Evolutionary conservation across 805 yeast genomes (phyloP).

Genomic region (Candida lessepsii): DNA sequence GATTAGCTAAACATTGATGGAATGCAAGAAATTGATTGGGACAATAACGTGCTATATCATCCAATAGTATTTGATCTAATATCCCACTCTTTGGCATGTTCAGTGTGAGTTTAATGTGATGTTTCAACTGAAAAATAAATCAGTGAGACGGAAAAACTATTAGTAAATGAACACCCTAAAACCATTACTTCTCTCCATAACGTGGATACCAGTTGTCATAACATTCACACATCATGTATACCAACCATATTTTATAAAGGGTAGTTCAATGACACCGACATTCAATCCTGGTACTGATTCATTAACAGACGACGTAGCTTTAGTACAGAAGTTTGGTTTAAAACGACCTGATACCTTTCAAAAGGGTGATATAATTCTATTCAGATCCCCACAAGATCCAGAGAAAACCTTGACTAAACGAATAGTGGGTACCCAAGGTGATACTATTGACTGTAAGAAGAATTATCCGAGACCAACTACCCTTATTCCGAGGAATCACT

Average conservation of each 20-base stretch:
- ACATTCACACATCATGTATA: conserved; percentile 68
- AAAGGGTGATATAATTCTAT: conserved; percentile 70
- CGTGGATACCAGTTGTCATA: conserved; percentile 80
- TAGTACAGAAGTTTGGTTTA: conserved; percentile 64
- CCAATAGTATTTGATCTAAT: conserved; percentile 71
- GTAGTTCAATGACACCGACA: conserved; percentile 86
- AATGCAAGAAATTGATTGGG: conserved; percentile 71
- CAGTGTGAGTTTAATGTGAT: no score
- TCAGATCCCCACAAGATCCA: conserved; percentile 82
- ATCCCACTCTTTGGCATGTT: conserved; percentile 17
- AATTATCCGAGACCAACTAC: conserved; percentile 67
- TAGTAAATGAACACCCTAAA: conserved; percentile 15
- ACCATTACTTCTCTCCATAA: conserved; percentile 29
- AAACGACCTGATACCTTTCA: conserved; percentile 46
- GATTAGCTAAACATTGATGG: conserved; percentile 67
- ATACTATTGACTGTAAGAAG: conserved; percentile 56
- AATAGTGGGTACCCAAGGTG: conserved; percentile 74
- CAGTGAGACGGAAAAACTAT: background rate
- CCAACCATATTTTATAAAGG: conserved; percentile 72
- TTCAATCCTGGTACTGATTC: conserved; percentile 64
- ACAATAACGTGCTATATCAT: conserved; percentile 74
- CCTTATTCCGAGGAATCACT: conserved; percentile 70
- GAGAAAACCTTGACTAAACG: conserved; percentile 75
- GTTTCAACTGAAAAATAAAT: no score
- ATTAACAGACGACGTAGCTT: conserved; percentile 55